A percentile compares a stretch with the other conserved stretches of the same genome.
Conservation (phyloP, 2,329 filamentous ascomycete genomes). For the Aspergillus proliferans region DNA sequence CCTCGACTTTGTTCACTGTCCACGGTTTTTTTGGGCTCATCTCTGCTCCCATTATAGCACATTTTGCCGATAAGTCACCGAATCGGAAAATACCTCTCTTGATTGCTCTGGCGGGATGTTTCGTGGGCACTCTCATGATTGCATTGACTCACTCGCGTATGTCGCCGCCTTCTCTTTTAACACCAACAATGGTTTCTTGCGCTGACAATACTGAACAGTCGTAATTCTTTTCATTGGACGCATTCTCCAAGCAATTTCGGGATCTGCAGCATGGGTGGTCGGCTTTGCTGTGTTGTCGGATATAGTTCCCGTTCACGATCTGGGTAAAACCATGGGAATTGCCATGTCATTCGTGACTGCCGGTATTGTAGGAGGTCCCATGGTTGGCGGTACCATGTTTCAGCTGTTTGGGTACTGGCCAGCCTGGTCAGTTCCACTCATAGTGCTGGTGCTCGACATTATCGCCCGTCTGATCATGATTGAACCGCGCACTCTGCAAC, state of each 20-base stretch:
- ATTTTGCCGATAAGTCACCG: slow-evolving; percentile 22
- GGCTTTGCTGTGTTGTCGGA: slow-evolving; percentile 19
- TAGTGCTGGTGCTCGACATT: slow-evolving; percentile 20
- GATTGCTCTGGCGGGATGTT: slow-evolving; percentile 16
- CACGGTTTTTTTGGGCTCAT: slow-evolving; percentile 21
- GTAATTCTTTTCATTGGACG: slow-evolving; percentile 21
- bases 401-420: slow-evolving; percentile 20
- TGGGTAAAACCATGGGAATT: slow-evolving; percentile 10
- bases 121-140: slow-evolving; percentile 21
- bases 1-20: slow-evolving; percentile 17
- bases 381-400: slow-evolving; percentile 18
- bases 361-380: slow-evolving; percentile 19
- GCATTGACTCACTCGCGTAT: slow-evolving; percentile 14
- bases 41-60: slow-evolving; percentile 19
- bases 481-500: too few species aligned
- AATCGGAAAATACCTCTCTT: slow-evolving; percentile 19
- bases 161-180: slow-evolving; percentile 10
- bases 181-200: slow-evolving; percentile 6
- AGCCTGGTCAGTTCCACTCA: slow-evolving; percentile 19
- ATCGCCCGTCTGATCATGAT: slow-evolving; percentile 19
- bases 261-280: slow-evolving; percentile 24
- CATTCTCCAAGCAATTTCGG: slow-evolving; percentile 23
- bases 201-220: slow-evolving; percentile 15
- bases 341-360: slow-evolving; percentile 1
- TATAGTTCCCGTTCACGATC: slow-evolving; percentile 11